Conservation (phyloP, 2,329 filamentous ascomycete species). For the Alternaria rosae region DNA sequence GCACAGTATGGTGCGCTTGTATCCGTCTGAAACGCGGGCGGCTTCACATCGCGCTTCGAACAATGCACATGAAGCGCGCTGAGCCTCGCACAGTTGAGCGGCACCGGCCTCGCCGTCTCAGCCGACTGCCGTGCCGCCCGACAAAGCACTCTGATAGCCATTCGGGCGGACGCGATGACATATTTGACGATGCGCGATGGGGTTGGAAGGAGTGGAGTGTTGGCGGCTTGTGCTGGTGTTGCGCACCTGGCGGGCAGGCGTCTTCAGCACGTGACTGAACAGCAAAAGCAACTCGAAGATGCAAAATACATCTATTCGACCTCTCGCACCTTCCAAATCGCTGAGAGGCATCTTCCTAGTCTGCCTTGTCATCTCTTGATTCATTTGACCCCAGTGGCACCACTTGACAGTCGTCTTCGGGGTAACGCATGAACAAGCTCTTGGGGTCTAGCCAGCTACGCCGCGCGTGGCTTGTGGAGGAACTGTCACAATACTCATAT, state of each 20-base stretch:
- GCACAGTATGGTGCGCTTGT: slow-evolving; percentile 44
- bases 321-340: background rate
- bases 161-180: slow-evolving; percentile 11
- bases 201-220: background rate
- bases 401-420: background rate
- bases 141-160: slow-evolving; percentile 18
- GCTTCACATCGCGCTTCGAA: slow-evolving; percentile 48
- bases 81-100: slow-evolving; percentile 39
- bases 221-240: background rate
- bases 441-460: background rate
- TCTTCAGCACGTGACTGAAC: slow-evolving; percentile 10
- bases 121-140: slow-evolving; percentile 24
- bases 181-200: slow-evolving; percentile 5
- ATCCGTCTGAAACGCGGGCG: slow-evolving; percentile 44
- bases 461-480: background rate
- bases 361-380: background rate
- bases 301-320: slow-evolving; percentile 2
- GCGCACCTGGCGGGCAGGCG: background rate
- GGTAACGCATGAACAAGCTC: slow-evolving; percentile 1
- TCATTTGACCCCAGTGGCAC: background rate
- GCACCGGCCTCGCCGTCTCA: slow-evolving; percentile 43
- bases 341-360: background rate
- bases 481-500: slow-evolving; percentile 10
- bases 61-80: slow-evolving; percentile 49
- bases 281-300: background rate